Evolutionary conservation across 371 early-diverging fungal species (phyloP).

Genomic region (Batrachochytrium dendrobatidis): DNA sequence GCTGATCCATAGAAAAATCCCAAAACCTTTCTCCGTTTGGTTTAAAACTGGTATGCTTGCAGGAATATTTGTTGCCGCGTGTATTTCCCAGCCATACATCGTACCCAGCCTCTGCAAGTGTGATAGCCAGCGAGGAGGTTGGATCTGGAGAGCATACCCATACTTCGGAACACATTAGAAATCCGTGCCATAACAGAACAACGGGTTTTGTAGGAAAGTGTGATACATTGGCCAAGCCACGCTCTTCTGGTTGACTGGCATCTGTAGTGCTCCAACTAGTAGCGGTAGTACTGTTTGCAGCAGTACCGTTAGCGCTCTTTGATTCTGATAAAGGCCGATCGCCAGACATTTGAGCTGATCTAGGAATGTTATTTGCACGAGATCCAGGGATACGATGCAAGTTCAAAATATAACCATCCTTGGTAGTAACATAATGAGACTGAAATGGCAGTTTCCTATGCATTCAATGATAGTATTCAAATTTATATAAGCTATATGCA

Average conservation of each 20-base stretch:
- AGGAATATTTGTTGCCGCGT: slow-evolving; percentile 93
- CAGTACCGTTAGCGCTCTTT: background rate
- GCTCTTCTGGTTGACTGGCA: background rate
- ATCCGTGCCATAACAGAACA: slow-evolving; percentile 90
- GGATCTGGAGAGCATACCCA: slow-evolving; percentile 73
- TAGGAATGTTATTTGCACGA: slow-evolving; percentile 12
- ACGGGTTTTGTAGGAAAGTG: no score
- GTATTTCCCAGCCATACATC: slow-evolving; percentile 97
- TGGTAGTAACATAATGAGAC: slow-evolving; percentile 78
- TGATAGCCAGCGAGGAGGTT: slow-evolving; percentile 53
- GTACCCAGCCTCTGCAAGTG: slow-evolving; percentile 60
- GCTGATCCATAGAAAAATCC: slow-evolving; percentile 91
- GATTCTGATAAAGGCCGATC: no score
- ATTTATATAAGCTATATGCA: background rate
- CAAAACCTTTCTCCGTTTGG: slow-evolving; percentile 73
- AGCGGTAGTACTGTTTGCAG: background rate
- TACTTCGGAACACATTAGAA: slow-evolving; percentile 83
- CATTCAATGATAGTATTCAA: background rate
- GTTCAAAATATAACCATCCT: slow-evolving; percentile 82
- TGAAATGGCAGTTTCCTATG: slow-evolving; percentile 71
- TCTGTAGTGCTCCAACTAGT: background rate
- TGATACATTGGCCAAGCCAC: no score
- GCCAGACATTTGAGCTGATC: background rate
- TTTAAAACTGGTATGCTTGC: slow-evolving; percentile 65
- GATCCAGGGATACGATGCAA: slow-evolving; percentile 72